Percentiles rank a stretch among this genome's conserved stretches.
Evolutionary conservation across 2,329 filamentous ascomycete species (phyloP).

Genomic region (Didymellaceae sp.): DNA sequence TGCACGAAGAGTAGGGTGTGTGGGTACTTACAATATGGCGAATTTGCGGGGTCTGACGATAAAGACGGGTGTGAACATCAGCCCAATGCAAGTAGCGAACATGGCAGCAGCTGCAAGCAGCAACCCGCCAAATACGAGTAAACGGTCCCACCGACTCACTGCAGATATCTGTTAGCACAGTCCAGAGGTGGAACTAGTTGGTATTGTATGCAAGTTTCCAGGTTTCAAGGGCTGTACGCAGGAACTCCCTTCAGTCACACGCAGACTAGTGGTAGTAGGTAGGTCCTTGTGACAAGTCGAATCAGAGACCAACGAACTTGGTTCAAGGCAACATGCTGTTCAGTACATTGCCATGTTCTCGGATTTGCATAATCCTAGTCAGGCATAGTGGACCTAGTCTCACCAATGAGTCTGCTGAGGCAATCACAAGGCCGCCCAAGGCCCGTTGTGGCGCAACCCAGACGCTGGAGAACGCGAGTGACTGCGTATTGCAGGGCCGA

Average conservation of each 20-base stretch:
- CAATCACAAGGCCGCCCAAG: slow-evolving; percentile 35
- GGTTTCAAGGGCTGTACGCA: slow-evolving; percentile 46
- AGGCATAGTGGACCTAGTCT: slow-evolving; percentile 36
- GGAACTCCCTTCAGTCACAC: slow-evolving; percentile 51
- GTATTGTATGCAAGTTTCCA: slow-evolving; percentile 48
- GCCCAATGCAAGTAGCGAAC: slow-evolving; percentile 90
- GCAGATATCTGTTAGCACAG: slow-evolving; percentile 43
- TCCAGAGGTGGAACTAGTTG: slow-evolving; percentile 31
- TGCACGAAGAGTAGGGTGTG: slow-evolving; percentile 17
- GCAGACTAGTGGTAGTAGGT: slow-evolving; percentile 34
- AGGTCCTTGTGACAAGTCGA: slow-evolving; percentile 38
- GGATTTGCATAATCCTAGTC: slow-evolving; percentile 22
- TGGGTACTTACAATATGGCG: slow-evolving; percentile 84
- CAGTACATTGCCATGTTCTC: slow-evolving; percentile 30
- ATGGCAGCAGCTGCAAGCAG: slow-evolving; percentile 69
- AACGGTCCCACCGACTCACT: slow-evolving; percentile 98
- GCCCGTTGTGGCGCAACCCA: slow-evolving; percentile 18
- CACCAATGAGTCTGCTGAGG: slow-evolving; percentile 29
- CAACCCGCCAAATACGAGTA: slow-evolving; percentile 77
- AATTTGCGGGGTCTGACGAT: slow-evolving; percentile 88
- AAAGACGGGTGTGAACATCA: slow-evolving; percentile 77
- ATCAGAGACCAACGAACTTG: slow-evolving; percentile 12
- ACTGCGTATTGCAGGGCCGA: slow-evolving; percentile 20
- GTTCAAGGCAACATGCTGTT: slow-evolving; percentile 22
- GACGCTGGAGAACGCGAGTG: slow-evolving; percentile 14